Conservation (phyloP, 257 asterid genomes). For the Rubia yunnanensis region DNA sequence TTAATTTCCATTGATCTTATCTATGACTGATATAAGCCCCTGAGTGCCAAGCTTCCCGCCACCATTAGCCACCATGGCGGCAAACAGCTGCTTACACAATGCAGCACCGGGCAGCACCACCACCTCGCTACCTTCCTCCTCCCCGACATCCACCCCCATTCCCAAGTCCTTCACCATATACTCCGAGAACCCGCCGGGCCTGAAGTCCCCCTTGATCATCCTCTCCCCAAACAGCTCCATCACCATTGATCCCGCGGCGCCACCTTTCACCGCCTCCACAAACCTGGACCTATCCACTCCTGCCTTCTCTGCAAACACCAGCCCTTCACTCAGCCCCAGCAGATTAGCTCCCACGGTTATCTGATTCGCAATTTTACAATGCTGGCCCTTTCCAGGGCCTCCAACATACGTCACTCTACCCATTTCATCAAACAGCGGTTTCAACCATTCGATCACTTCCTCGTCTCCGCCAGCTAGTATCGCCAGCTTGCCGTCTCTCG, state of each 20-base stretch:
- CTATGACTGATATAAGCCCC: conserved; percentile 61
- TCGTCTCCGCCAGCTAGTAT: conserved; percentile 63
- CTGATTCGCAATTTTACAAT: conserved; percentile 81
- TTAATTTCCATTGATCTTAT: conserved; percentile 53
- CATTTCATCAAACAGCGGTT: conserved; percentile 50
- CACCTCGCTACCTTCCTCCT: conserved; percentile 28
- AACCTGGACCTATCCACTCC: conserved; percentile 59
- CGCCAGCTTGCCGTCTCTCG: conserved; percentile 57
- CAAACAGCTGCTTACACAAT: conserved; percentile 62
- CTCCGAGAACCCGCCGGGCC: conserved; percentile 73
- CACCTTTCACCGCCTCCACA: conserved; percentile 69
- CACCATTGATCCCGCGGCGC: conserved; percentile 81
- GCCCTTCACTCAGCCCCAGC: conserved; percentile 79
- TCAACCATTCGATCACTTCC: conserved; percentile 62
- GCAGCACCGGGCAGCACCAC: conserved; percentile 85
- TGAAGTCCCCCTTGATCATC: conserved; percentile 65
- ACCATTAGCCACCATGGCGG: conserved; percentile 81
- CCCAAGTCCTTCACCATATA: conserved; percentile 95
- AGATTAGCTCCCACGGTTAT: conserved; percentile 51
- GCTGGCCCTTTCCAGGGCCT: conserved; percentile 73
- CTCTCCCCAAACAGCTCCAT: conserved; percentile 82
- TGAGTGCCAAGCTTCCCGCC: conserved; percentile 73
- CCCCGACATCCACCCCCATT: conserved; percentile 58
- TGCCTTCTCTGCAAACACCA: conserved; percentile 65
- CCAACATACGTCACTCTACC: conserved; percentile 67